Evolutionary conservation across 202 grass and related monocot genomes (phyloP).

Genomic region (Cymbopogon flexuosus): DNA sequence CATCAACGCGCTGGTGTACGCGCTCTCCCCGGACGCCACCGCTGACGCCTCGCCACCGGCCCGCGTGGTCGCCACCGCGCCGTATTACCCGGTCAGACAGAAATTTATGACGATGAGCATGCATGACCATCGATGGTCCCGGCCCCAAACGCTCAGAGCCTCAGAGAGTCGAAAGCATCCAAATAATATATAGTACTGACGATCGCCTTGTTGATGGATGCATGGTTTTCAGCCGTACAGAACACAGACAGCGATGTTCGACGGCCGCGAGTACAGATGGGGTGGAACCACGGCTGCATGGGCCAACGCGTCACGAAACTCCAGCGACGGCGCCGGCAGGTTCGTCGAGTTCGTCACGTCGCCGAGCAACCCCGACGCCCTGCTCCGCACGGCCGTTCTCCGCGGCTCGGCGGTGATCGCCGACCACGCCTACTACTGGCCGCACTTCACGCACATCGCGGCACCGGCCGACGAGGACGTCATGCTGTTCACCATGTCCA

Average conservation of each 20-base stretch:
- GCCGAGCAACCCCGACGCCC: constrained; percentile 65
- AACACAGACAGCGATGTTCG: constrained; percentile 37
- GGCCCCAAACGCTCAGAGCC: too few species aligned
- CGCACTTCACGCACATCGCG: constrained; percentile 59
- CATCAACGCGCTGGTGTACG: constrained; percentile 64
- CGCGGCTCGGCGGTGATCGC: constrained; percentile 35
- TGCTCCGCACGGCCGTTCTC: constrained; percentile 36
- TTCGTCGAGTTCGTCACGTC: constrained; percentile 79
- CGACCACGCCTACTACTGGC: constrained; percentile 85
- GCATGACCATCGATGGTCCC: too few species aligned
- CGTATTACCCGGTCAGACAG: constrained; percentile 48
- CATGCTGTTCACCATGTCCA: constrained; percentile 69
- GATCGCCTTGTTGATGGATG: background rate
- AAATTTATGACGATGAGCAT: too few species aligned
- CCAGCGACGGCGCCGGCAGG: background rate
- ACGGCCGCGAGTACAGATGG: constrained; percentile 56
- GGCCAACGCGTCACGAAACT: constrained; percentile 29
- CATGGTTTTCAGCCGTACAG: background rate
- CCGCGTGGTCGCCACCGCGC: constrained; percentile 52
- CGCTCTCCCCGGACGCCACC: constrained; percentile 38
- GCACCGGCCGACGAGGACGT: constrained; percentile 52
- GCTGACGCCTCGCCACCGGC: background rate
- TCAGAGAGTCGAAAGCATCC: too few species aligned
- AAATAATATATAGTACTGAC: too few species aligned
- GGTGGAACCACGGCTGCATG: constrained; percentile 38